A percentile compares a stretch with the other conserved stretches of the same genome.
Conservation (phyloP, 2,329 filamentous ascomycete species). For the Cadophora malorum region DNA sequence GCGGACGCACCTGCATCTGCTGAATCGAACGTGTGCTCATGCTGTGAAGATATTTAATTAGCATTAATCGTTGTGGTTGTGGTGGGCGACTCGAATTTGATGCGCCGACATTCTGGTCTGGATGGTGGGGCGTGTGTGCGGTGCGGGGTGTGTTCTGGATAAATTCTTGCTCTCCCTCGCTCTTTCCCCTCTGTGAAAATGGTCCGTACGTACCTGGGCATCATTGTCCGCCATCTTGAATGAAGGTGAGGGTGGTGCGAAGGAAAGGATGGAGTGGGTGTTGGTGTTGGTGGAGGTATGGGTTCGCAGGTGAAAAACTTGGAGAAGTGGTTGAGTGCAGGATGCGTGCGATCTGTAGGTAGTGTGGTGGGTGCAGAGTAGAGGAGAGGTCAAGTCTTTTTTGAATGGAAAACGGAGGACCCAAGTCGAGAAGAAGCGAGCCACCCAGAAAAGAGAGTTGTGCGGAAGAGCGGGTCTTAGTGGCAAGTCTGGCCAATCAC, state of each 20-base stretch:
- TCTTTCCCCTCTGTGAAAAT: neutral
- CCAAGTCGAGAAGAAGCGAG: conserved; percentile 14
- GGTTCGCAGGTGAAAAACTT: conserved; percentile 17
- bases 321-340: conserved; percentile 20
- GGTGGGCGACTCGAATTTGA: conserved; percentile 5
- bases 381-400: conserved; percentile 27
- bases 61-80: conserved; percentile 17
- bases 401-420: conserved; percentile 15
- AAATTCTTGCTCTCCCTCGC: conserved; percentile 14
- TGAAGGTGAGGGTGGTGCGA: conserved; percentile 36
- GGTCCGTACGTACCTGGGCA: conserved; percentile 45
- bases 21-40: conserved; percentile 78
- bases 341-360: neutral
- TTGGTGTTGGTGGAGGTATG: neutral
- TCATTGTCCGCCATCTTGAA: conserved; percentile 68
- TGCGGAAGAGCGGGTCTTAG: neutral
- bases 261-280: conserved; percentile 34
- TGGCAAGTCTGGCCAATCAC: conserved; percentile 1
- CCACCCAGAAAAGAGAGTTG: neutral
- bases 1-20: conserved; percentile 88
- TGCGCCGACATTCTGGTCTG: conserved; percentile 11
- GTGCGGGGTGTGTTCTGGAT: conserved; percentile 26
- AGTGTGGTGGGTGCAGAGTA: neutral
- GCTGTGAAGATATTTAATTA: conserved; percentile 35
- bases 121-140: conserved; percentile 24